Percentiles rank a stretch among this genome's conserved stretches.
These are phyloP conservation scores for Boletus subparvulus DNA, from an alignment of 768 basidiomycete species.

Conservation along the genomic window DNA sequence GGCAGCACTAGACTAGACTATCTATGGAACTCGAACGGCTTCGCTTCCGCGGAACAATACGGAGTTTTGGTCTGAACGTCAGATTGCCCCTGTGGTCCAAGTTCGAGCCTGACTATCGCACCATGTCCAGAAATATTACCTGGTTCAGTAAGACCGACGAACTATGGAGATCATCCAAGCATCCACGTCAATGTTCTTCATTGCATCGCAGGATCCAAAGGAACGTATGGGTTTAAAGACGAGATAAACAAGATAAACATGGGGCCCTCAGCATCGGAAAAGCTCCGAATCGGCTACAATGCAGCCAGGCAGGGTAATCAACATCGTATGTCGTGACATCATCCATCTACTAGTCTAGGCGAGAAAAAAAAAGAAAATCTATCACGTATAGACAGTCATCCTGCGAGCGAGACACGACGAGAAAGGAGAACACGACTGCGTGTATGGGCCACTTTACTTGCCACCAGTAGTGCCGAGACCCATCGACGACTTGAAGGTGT, in stretches of 20 bases:
- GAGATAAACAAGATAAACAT: neutral
- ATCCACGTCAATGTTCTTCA: neutral
- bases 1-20: no score
- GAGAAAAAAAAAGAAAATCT: constrained; percentile 1
- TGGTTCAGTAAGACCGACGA: neutral
- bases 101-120: no score
- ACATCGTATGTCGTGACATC: neutral
- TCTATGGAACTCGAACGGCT: no score
- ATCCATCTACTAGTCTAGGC: constrained; percentile 18
- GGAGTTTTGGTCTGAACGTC: neutral
- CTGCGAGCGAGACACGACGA: constrained; percentile 1
- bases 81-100: no score
- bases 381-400: constrained; percentile 17
- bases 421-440: neutral
- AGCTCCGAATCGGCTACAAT: neutral
- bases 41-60: neutral
- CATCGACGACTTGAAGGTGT: constrained; percentile 80
- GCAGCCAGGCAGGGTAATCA: neutral
- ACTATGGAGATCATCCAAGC: neutral
- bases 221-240: neutral
- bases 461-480: constrained; percentile 87
- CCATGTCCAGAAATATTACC: no score
- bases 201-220: neutral
- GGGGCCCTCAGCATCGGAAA: neutral
- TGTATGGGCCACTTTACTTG: constrained; percentile 51